A percentile compares a stretch with the other conserved stretches of the same genome.
These are phyloP conservation scores for Austropuccinia psidii DNA, from an alignment of 1,284 basidiomycete genomes.

Conservation along the genomic window DNA sequence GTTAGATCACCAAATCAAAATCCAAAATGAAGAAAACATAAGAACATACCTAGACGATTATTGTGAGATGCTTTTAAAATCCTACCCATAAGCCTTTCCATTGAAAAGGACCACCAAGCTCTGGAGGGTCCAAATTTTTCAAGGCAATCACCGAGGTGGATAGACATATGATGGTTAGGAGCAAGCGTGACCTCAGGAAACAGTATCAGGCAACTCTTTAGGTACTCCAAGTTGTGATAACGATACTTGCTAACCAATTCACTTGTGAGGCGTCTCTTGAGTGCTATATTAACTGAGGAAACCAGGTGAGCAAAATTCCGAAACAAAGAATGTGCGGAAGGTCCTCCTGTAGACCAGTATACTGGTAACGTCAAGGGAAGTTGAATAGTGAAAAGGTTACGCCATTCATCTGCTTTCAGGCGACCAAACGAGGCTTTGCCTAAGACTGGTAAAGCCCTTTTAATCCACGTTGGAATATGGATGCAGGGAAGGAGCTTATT, in stretches of 20 bases:
- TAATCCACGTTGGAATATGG: constrained; percentile 23
- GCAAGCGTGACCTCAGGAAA: not conserved
- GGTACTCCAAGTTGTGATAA: not conserved
- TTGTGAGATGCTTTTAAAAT: not conserved
- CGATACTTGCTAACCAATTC: not conserved
- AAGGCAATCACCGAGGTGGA: not conserved
- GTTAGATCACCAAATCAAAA: not conserved
- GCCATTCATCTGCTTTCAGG: constrained; percentile 40
- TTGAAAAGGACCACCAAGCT: constrained; percentile 6
- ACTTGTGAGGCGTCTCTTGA: not conserved
- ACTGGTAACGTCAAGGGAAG: not conserved
- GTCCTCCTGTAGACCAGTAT: not conserved
- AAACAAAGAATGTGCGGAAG: not conserved
- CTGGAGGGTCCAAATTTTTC: not conserved
- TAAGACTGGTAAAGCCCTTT: constrained; percentile 6
- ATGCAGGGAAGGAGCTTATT: not conserved
- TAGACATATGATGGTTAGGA: constrained; percentile 3
- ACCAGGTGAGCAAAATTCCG: constrained; percentile 5
- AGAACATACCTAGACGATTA: not conserved
- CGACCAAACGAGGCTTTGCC: constrained; percentile 32
- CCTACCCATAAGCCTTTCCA: not conserved
- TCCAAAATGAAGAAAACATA: not conserved
- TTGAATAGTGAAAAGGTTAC: constrained; percentile 26
- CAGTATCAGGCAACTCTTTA: not conserved
- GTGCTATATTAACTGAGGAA: constrained; percentile 1